Evolutionary conservation across 2,329 filamentous ascomycete species (phyloP), one percentile per base, ranked within the genome.

Genomic region (Periconia macrospinosa): DNA sequence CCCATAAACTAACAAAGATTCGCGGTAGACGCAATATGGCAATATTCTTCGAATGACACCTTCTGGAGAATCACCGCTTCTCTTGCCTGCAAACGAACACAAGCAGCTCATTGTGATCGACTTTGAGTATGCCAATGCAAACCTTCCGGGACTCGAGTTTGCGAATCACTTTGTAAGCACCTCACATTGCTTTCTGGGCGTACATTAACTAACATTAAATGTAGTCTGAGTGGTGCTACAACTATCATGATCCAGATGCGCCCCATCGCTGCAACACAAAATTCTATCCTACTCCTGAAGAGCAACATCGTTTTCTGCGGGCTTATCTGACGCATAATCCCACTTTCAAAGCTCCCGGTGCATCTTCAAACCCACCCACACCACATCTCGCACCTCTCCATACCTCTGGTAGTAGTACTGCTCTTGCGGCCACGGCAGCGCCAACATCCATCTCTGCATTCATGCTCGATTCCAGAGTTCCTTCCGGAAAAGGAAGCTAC

Each of bases 51-150:
- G 92, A 37, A 78, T 88, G 72, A 84, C 91, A 61, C 85, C 85
- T 2, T 77, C 78, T 40, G 82, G 81, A 46, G 88, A 92, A 63
- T 97, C 92, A 0, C 94, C 93, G 0, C 83, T 97, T 8, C 82
- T 97, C 11, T 84, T 94, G 47, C 92, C 94, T 0, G 87, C 90
- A 54, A 97, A 97, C 74, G 87, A 93, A 62, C 94, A 99, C 77
- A 97, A 96, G 74, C 93, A 96, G 75, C 84, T 99, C 14, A 84
- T 97, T 15, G 94, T 99, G 59, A 99, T 99, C 67, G 94, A 99
- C 72, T 99, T 99, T 67, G 94, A 99, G 69, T 99, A 99, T 70
- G 90, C 94, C 1, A 92, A 88, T 2, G 92, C 93, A 53, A 99
- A 97, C 70, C 81, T 87, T 0, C 86, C 86, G 0, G 94, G 92